Base-by-base conservation (phyloP, 1,139 yeast species). In the Debaryomyces psychrophilus region DNA sequence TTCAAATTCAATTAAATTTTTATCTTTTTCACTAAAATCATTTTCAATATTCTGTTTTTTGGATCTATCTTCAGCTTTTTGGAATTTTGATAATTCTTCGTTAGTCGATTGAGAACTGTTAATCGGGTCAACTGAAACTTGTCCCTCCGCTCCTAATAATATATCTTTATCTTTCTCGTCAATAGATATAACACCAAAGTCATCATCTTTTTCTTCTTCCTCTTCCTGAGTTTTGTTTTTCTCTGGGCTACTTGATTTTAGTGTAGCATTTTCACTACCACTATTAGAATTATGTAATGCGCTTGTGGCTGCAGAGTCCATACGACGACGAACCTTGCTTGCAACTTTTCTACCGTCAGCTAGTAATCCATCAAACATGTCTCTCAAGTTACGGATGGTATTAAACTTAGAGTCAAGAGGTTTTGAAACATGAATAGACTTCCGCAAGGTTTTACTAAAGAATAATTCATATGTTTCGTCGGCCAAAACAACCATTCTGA, bases 301-400 rank as follows among this genome's bases (percentile, higher is more conserved):
- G 43, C 51, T 59, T 2, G 69, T 58, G 3, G 78, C 77, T n/a
- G 78, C 78, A 27, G 83, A 85, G 61, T 90, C 97, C 79, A 89
- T 90, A 52, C 96, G 82, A 55, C 86, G 83, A 54, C 93, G 83
- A 1, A 92, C 95, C 60, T 88, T 92, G 45, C 80, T 83, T 1
- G 98, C 97, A 12, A 92, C 96, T 47, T 92, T 82, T 62, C 89
- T 77, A 4, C 97, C 97, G 65, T 93, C 98, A 0, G 96, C 95
- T 53, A 93, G 77, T 49, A 93, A 76, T 8, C 95, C 95, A 65
- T 90, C 96, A 69, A 93, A 88, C 81, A 93, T 87, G 47, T 88
- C 93, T 49, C 97, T 77, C 50, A 93, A 68, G 41, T 88, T 87
- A 43, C 86, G 76, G 44, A 80, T 79, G 44, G 76, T 74, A 52